Evolutionary conservation across 805 yeast species (phyloP).

Genomic region (Starmerella powellii): DNA sequence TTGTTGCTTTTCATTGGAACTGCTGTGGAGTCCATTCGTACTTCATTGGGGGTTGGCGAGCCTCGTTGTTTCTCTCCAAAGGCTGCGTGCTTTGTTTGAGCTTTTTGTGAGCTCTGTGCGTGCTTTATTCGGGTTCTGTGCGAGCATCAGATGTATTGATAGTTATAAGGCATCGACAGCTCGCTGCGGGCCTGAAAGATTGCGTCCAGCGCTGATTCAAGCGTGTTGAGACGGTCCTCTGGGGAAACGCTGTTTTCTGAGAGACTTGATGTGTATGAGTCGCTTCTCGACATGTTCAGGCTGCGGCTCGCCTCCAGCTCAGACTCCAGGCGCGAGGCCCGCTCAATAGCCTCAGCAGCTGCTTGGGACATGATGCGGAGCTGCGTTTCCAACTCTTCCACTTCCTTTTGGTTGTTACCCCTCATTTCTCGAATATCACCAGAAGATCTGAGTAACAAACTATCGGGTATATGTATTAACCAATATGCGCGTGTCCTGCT

Average conservation of each 20-base stretch:
- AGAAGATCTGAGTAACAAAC: too few relatives aligned
- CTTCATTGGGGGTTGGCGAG: too few relatives aligned
- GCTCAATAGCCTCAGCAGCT: constrained; percentile 24
- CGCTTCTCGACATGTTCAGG: constrained; percentile 6
- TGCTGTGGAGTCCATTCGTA: too few relatives aligned
- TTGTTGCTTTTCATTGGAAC: too few relatives aligned
- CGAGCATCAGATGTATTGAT: constrained; percentile 14
- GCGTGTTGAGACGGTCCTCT: constrained; percentile 16
- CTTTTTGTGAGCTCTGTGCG: too few relatives aligned
- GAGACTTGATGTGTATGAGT: constrained; percentile 8
- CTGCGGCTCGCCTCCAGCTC: constrained; percentile 15
- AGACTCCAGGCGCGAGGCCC: constrained; percentile 22
- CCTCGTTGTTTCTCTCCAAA: too few relatives aligned
- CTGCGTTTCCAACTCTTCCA: constrained; percentile 23
- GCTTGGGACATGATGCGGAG: constrained; percentile 22
- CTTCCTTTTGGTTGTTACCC: constrained; percentile 10
- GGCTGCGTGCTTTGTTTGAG: too few relatives aligned
- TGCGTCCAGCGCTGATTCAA: constrained; percentile 20
- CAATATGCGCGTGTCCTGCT: too few relatives aligned
- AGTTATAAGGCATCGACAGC: constrained; percentile 21
- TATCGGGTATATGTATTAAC: too few relatives aligned
- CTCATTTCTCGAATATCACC: too few relatives aligned
- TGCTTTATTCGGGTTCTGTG: too few relatives aligned
- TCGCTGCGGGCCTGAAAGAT: constrained; percentile 21
- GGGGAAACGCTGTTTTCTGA: constrained; percentile 8